Evolutionary conservation across 2,329 filamentous ascomycete genomes (phyloP).

Genomic region (Colletotrichum sp.): DNA sequence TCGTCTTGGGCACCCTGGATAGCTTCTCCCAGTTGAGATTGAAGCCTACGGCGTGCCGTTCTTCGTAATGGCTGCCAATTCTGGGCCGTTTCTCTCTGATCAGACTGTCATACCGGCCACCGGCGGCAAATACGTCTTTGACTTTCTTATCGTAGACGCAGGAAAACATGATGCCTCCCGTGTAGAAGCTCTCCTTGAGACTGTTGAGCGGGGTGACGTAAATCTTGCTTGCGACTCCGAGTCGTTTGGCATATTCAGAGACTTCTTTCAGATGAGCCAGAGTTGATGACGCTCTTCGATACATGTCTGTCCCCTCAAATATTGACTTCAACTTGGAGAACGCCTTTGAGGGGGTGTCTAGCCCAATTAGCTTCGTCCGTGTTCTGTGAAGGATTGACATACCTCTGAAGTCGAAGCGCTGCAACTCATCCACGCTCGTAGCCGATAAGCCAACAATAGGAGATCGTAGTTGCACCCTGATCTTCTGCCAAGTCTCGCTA

Average conservation of each 20-base stretch:
- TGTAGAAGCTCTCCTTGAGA: constrained; percentile 90
- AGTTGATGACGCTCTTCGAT: constrained; percentile 75
- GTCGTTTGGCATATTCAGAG: constrained; percentile 74
- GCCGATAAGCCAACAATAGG: constrained; percentile 81
- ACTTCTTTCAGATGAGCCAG: constrained; percentile 84
- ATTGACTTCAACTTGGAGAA: constrained; percentile 63
- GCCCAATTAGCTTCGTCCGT: background rate
- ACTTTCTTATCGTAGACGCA: constrained; percentile 87
- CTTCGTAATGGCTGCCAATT: constrained; percentile 63
- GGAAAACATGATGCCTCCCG: constrained; percentile 85
- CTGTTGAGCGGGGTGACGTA: constrained; percentile 86
- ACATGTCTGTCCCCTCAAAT: constrained; percentile 68
- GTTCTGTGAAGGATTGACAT: constrained; percentile 23
- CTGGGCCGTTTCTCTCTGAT: constrained; percentile 83
- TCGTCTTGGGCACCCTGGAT: constrained; percentile 64
- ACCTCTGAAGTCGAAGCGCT: constrained; percentile 90
- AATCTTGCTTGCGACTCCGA: constrained; percentile 77
- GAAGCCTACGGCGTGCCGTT: constrained; percentile 87
- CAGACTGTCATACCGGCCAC: constrained; percentile 89
- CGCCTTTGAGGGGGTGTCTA: constrained; percentile 60
- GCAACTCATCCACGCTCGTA: constrained; percentile 88
- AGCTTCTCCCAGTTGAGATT: constrained; percentile 88
- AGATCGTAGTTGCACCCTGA: constrained; percentile 81
- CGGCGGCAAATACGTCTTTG: constrained; percentile 87
- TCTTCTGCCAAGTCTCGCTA: constrained; percentile 80